phyloP scores from a whole-genome alignment of 768 basidiomycete genomes.

The Kwoniella bestiolae region DNA sequence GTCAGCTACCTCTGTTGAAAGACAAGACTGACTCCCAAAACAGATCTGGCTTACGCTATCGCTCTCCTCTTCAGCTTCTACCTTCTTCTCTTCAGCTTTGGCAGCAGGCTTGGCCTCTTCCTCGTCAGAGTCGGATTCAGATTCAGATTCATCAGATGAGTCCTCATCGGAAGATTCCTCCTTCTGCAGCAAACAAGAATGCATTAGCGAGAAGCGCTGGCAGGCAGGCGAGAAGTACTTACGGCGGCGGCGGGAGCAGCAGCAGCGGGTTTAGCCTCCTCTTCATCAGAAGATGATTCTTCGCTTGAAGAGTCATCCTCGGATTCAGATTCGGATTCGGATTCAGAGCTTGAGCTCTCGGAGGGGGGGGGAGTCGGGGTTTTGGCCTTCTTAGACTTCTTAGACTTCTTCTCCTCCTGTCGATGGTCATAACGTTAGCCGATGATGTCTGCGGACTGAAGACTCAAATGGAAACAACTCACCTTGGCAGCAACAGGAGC shows the following conservation, averaged over 20 bases:
- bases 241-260: conserved; percentile 40
- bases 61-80: conserved; percentile 33
- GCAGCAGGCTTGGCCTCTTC: conserved; percentile 50
- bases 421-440: neutral
- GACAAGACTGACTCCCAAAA: no score
- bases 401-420: conserved; percentile 40
- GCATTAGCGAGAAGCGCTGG: neutral
- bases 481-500: conserved; percentile 36
- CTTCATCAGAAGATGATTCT: conserved; percentile 50
- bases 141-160: conserved; percentile 52
- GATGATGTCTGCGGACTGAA: neutral
- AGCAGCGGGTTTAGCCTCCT: conserved; percentile 44
- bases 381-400: conserved; percentile 46
- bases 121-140: conserved; percentile 60
- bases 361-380: conserved; percentile 44
- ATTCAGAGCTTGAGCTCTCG: conserved; percentile 33
- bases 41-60: conserved; percentile 14
- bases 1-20: neutral
- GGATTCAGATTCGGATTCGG: conserved; percentile 38
- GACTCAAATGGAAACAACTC: no score
- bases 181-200: neutral
- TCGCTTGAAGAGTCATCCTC: conserved; percentile 25
- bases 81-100: conserved; percentile 28
- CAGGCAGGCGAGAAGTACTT: conserved; percentile 1
- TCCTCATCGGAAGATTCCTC: conserved; percentile 47